Conservation (phyloP, 2,329 filamentous ascomycete species). For the Fusarium coicis region DNA sequence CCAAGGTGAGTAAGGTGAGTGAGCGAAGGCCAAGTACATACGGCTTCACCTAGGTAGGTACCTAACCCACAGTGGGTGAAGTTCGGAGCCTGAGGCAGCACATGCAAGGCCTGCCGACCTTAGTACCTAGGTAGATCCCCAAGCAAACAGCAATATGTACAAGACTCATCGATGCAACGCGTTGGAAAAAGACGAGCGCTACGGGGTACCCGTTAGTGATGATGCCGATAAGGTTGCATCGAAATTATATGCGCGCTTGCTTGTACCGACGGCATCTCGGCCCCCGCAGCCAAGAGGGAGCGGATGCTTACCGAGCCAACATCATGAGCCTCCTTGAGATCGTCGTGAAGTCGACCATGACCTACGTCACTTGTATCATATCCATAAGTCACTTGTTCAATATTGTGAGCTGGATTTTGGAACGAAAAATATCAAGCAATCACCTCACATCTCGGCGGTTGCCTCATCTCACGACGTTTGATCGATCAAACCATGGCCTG, state of each 20-base stretch:
- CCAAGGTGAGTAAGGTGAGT: neutral
- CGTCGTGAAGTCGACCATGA: neutral
- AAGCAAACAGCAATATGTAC: neutral
- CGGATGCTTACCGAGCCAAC: neutral
- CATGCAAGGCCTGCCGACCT: neutral
- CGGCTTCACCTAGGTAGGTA: neutral
- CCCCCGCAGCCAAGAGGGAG: neutral
- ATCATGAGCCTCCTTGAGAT: neutral
- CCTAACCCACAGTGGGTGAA: neutral
- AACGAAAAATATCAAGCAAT: neutral
- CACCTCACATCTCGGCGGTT: conserved; percentile 11
- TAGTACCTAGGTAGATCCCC: neutral
- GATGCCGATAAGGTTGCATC: conserved; percentile 8
- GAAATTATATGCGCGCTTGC: conserved; percentile 18
- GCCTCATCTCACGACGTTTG: conserved; percentile 21
- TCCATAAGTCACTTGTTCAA: neutral
- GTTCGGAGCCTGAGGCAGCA: conserved; percentile 30
- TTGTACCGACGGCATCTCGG: conserved; percentile 1
- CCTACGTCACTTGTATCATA: neutral
- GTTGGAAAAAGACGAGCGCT: neutral
- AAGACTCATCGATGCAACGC: conserved; percentile 10
- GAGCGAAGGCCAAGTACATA: neutral
- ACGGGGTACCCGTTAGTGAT: neutral
- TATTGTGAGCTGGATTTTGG: neutral
- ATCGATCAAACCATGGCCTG: conserved; percentile 31